Evolutionary conservation across 2,329 filamentous ascomycete species (phyloP).

Genomic region (Claviceps africana): DNA sequence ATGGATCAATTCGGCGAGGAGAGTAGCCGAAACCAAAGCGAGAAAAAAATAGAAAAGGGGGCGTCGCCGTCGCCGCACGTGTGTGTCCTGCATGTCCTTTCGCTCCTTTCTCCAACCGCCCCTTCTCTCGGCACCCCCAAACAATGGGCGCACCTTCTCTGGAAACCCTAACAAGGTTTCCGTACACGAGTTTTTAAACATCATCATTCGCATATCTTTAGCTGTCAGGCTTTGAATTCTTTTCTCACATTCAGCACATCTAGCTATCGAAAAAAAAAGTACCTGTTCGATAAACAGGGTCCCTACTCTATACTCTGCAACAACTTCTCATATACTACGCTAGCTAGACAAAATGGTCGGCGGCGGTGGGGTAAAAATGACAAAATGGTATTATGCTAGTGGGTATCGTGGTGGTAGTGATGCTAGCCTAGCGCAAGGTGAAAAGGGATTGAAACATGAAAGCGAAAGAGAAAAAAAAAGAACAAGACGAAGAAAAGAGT

Average conservation of each 20-base stretch:
- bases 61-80: no score
- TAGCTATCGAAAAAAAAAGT: neutral
- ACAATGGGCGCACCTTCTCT: no score
- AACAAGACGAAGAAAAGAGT: neutral
- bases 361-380: neutral
- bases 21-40: neutral
- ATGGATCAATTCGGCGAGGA: neutral
- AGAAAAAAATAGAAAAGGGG: no score
- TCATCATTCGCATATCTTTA: neutral
- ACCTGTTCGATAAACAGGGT: neutral
- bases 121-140: no score
- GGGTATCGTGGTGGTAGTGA: conserved; percentile 4
- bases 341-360: neutral
- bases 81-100: no score
- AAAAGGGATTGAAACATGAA: neutral
- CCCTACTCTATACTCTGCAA: neutral
- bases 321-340: neutral
- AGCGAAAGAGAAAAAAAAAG: neutral
- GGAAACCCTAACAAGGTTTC: no score
- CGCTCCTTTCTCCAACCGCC: no score
- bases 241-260: neutral
- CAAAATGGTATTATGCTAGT: neutral
- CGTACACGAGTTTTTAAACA: no score
- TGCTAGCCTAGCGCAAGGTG: neutral
- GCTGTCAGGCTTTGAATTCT: neutral